A percentile compares a stretch with the other conserved stretches of the same genome.
Conservation (phyloP, 176 grass and related monocot genomes). For the Alloteropsis semialata region DNA sequence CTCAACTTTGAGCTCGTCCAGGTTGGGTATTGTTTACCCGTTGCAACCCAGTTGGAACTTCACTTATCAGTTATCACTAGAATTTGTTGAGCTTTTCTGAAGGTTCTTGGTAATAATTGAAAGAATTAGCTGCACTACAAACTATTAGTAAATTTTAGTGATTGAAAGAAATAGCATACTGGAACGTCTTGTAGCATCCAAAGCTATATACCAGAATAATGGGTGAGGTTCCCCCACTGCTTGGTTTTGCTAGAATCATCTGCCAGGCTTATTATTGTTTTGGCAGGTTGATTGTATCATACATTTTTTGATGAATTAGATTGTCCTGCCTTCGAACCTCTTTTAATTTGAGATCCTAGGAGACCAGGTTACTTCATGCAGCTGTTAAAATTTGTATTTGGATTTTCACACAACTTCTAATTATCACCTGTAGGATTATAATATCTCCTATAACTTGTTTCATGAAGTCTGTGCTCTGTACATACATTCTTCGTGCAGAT, state of each 20-base stretch:
- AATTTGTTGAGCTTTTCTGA: background rate
- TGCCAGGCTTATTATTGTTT: background rate
- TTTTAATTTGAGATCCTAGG: background rate
- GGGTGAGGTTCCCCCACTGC: background rate
- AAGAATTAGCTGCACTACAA: background rate
- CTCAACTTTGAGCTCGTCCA: conserved; percentile 93
- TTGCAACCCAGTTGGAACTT: background rate
- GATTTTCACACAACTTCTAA: background rate
- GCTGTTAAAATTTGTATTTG: background rate
- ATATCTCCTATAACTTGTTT: background rate
- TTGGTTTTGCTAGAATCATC: background rate
- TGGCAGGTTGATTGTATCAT: background rate
- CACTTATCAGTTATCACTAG: background rate
- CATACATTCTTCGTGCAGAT: background rate
- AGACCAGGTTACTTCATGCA: background rate
- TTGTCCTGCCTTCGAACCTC: background rate
- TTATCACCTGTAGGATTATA: background rate
- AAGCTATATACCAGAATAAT: background rate
- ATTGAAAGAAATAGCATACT: background rate
- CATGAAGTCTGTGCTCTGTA: background rate
- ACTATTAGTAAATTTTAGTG: background rate
- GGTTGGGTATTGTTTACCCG: conserved; percentile 34
- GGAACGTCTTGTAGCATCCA: background rate
- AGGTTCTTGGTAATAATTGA: background rate
- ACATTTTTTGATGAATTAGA: background rate